A percentile compares a stretch with the other conserved stretches of the same genome.
Evolutionary conservation across 1,284 basidiomycete genomes (phyloP).

Genomic region (Tilletia walkeri): DNA sequence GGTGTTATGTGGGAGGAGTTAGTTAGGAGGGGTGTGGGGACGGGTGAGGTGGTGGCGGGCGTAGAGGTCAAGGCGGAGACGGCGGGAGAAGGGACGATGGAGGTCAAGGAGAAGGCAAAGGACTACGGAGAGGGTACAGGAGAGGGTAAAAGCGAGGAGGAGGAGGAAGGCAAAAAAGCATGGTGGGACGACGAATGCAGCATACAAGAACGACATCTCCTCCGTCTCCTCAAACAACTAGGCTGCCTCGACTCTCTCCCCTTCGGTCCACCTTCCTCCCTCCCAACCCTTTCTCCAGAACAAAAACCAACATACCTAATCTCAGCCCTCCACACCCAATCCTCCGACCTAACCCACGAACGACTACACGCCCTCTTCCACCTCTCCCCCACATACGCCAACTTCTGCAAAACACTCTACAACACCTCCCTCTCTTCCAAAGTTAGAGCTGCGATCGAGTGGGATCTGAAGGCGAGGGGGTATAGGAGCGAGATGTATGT

Average conservation of each 20-base stretch:
- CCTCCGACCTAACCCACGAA: constrained; percentile 44
- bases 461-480: constrained; percentile 42
- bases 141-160: constrained; percentile 11
- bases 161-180: background rate
- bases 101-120: constrained; percentile 20
- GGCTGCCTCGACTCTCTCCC: constrained; percentile 26
- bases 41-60: background rate
- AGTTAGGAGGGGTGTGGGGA: too few species aligned
- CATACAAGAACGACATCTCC: constrained; percentile 34
- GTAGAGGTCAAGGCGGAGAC: background rate
- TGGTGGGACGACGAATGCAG: constrained; percentile 41
- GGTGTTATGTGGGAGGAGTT: constrained; percentile 29
- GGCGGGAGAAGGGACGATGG: background rate
- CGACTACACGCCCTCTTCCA: constrained; percentile 49
- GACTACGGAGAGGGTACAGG: background rate
- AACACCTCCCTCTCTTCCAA: constrained; percentile 28
- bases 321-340: constrained; percentile 35
- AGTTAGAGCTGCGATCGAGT: constrained; percentile 36
- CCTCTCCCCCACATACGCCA: constrained; percentile 37
- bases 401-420: constrained; percentile 23
- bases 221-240: constrained; percentile 13
- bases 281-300: constrained; percentile 22
- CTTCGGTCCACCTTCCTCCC: constrained; percentile 1
- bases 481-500: constrained; percentile 40
- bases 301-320: constrained; percentile 40